phyloP scores from a whole-genome alignment of 306 rosid genomes.

The Clitoria ternatea region DNA sequence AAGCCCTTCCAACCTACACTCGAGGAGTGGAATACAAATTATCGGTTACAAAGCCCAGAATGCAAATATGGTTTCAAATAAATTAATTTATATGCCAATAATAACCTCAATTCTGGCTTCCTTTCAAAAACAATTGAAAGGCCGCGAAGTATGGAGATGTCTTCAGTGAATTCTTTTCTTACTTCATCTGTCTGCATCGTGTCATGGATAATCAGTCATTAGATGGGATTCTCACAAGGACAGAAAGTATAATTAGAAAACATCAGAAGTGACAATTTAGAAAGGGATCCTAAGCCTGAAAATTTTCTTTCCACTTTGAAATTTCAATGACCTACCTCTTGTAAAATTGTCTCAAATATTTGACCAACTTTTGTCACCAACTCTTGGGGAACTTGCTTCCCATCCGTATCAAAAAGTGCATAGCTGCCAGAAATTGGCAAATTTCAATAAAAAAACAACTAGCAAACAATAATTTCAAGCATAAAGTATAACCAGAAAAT shows the following conservation, averaged over 20 bases:
- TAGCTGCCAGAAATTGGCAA: slow-evolving; percentile 49
- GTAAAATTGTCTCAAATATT: slow-evolving; percentile 64
- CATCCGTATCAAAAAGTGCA: slow-evolving; percentile 93
- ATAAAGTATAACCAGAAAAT: neutral
- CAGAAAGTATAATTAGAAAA: no score
- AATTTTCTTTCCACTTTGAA: neutral
- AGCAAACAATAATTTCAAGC: neutral
- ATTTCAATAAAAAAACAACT: slow-evolving; percentile 4
- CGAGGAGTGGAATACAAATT: neutral
- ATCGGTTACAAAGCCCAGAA: neutral
- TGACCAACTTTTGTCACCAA: slow-evolving; percentile 80
- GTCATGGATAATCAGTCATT: slow-evolving; percentile 17
- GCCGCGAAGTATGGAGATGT: slow-evolving; percentile 71
- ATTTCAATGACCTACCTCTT: slow-evolving; percentile 51
- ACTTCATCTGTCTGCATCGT: slow-evolving; percentile 63
- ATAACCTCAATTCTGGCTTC: slow-evolving; percentile 73
- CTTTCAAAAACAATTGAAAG: slow-evolving; percentile 73
- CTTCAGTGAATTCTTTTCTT: slow-evolving; percentile 56
- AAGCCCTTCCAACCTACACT: slow-evolving; percentile 59
- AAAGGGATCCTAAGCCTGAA: neutral
- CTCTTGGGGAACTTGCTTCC: slow-evolving; percentile 88
- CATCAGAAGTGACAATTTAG: neutral
- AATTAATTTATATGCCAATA: neutral
- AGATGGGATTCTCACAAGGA: slow-evolving; percentile 16
- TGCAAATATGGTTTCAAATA: neutral